These are phyloP conservation scores for Elymus sibiricus DNA, from an alignment of 176 grass and related monocot species.

Conservation along the genomic window DNA sequence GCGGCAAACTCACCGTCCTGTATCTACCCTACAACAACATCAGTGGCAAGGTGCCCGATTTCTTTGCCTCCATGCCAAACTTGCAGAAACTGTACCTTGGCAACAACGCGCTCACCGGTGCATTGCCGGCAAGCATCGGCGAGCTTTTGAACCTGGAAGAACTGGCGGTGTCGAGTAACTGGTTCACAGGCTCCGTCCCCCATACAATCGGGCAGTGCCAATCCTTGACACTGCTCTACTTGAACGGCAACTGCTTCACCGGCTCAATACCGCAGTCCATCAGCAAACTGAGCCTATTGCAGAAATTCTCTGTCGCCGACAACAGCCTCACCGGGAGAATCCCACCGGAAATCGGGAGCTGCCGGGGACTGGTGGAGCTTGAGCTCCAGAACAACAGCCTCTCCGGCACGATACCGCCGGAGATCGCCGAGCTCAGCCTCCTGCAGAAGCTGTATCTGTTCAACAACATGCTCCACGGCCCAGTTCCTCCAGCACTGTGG, in stretches of 20 bases:
- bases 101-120: conserved; percentile 25
- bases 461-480: conserved; percentile 35
- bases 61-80: conserved; percentile 24
- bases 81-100: conserved; percentile 31
- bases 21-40: conserved; percentile 26
- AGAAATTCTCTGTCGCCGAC: conserved; percentile 9
- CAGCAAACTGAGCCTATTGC: conserved; percentile 19
- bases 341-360: conserved; percentile 17
- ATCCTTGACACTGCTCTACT: conserved; percentile 24
- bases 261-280: conserved; percentile 28
- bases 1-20: conserved; percentile 32
- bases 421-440: conserved; percentile 11
- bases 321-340: conserved; percentile 28
- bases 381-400: conserved; percentile 43
- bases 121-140: conserved; percentile 26
- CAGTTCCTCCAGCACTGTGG: conserved; percentile 26
- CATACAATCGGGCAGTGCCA: conserved; percentile 22
- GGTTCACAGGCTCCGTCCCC: conserved; percentile 19
- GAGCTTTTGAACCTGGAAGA: conserved; percentile 18
- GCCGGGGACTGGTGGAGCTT: conserved; percentile 24
- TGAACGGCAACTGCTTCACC: conserved; percentile 35
- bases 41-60: conserved; percentile 29
- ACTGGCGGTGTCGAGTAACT: conserved; percentile 28
- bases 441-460: conserved; percentile 41
- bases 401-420: conserved; percentile 22